These are phyloP conservation scores for Marchantia polymorpha DNA, from an alignment of 225 moss, liverwort and hornwort species.

Conservation along the genomic window DNA sequence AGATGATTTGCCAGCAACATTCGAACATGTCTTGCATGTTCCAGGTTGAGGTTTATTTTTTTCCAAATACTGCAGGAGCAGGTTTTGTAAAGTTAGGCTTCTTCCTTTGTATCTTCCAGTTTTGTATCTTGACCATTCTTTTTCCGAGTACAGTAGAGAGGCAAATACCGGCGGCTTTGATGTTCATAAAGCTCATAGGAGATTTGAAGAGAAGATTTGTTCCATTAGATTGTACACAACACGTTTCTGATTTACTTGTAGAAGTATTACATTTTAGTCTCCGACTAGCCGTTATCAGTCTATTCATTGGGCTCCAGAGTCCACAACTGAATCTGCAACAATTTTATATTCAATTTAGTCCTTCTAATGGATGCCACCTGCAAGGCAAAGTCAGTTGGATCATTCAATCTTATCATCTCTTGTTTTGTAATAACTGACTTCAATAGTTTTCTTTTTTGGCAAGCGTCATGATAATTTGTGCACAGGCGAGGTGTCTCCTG, in stretches of 20 bases:
- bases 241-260: not conserved
- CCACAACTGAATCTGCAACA: not conserved
- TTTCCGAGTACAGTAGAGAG: conserved; percentile 2
- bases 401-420: too few relatives aligned
- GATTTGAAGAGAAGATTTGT: not conserved
- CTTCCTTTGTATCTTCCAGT: not conserved
- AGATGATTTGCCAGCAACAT: not conserved
- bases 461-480: too few relatives aligned
- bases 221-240: not conserved
- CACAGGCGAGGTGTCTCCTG: too few relatives aligned
- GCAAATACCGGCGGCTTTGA: conserved; percentile 4
- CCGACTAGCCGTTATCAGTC: not conserved
- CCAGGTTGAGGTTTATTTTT: too few relatives aligned
- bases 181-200: not conserved
- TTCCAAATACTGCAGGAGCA: not conserved
- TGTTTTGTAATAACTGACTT: too few relatives aligned
- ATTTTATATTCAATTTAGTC: not conserved
- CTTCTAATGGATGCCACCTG: not conserved
- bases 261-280: not conserved
- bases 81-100: conserved; percentile 14
- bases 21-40: not conserved
- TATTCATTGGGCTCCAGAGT: not conserved
- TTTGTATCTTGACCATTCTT: conserved; percentile 12
- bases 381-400: not conserved
- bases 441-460: too few relatives aligned